phyloP scores from a whole-genome alignment of 192 early-diverging fungal species.

The Glomus cerebriforme region DNA sequence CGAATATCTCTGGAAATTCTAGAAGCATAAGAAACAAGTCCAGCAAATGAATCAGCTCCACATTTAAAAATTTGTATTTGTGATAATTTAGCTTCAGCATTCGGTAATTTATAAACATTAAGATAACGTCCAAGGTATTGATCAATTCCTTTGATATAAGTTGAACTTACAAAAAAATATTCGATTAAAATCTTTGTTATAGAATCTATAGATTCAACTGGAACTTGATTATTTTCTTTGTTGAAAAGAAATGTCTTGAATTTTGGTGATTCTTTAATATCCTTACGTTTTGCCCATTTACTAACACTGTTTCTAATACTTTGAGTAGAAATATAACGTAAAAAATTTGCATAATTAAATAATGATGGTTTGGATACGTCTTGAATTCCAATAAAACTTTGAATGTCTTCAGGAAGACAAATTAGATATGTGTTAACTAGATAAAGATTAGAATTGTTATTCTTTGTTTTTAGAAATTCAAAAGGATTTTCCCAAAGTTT shows the following conservation, averaged over 20 bases:
- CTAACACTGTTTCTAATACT: neutral
- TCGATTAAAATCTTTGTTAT: neutral
- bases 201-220: neutral
- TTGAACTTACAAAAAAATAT: neutral
- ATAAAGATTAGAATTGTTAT: neutral
- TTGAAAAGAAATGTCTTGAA: neutral
- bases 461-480: neutral
- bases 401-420: neutral
- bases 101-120: neutral
- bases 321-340: neutral
- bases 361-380: neutral
- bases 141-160: neutral
- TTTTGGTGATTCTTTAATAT: neutral
- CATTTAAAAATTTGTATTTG: neutral
- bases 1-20: neutral
- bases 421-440: neutral
- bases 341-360: neutral
- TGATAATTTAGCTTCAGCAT: neutral
- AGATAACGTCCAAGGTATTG: neutral
- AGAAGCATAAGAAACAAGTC: neutral
- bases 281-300: neutral
- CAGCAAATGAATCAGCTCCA: neutral
- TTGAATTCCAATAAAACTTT: neutral
- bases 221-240: neutral
- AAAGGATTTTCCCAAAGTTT: neutral